phyloP scores from a whole-genome alignment of 139 green algal species.

The Coccomyxa sp. region DNA sequence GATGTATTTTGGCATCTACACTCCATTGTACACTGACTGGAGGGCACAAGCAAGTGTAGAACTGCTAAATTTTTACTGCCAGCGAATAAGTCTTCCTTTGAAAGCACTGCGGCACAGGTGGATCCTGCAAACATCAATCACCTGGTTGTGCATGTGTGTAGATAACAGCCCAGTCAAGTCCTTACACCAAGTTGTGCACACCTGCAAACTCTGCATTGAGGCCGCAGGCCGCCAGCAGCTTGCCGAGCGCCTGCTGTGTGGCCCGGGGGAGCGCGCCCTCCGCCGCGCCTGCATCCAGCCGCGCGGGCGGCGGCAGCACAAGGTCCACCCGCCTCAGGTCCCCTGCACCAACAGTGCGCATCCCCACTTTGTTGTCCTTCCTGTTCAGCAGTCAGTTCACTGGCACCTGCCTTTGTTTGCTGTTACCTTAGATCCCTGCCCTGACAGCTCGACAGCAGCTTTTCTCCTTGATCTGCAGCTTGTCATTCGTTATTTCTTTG shows the following conservation, averaged over 20 bases:
- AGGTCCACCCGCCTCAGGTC: conserved; percentile 19
- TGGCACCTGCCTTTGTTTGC: no score
- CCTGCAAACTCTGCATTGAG: conserved; percentile 12
- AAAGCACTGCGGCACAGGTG: no score
- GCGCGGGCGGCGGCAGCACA: conserved; percentile 23
- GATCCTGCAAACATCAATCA: no score
- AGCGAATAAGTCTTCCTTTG: no score
- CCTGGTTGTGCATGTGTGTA: no score
- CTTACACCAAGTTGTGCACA: neutral
- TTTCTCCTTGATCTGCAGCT: no score
- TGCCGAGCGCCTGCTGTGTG: conserved; percentile 30
- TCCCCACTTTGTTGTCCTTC: neutral
- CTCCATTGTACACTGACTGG: no score
- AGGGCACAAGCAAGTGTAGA: neutral
- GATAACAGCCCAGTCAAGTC: no score
- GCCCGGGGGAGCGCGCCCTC: conserved; percentile 5
- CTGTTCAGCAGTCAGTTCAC: neutral
- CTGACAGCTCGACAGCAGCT: no score
- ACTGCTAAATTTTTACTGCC: neutral
- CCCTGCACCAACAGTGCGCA: neutral
- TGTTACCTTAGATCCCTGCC: no score
- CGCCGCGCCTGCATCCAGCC: conserved; percentile 10
- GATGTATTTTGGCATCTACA: no score
- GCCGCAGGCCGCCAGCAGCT: conserved; percentile 42
- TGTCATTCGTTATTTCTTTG: no score